Conservation (phyloP, 75 land plant species). For the Cupressus sempervirens region DNA sequence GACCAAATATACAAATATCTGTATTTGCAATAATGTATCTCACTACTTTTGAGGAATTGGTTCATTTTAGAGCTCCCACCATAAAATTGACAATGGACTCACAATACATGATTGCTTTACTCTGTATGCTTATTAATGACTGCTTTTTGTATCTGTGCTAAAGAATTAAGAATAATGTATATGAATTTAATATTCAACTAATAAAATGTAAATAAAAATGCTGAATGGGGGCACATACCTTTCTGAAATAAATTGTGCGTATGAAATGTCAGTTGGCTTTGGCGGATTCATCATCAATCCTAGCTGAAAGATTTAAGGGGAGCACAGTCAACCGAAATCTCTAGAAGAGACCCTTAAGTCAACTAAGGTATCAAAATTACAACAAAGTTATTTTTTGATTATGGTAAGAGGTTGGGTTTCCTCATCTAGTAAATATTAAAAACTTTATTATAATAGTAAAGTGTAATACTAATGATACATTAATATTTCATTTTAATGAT, state of each 20-base stretch:
- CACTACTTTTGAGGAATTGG: background rate
- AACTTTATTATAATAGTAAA: background rate
- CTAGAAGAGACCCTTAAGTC: background rate
- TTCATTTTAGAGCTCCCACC: background rate
- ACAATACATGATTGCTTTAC: background rate
- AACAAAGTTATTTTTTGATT: background rate
- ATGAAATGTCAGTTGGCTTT: slow-evolving; percentile 87
- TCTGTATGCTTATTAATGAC: background rate
- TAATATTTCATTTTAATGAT: background rate
- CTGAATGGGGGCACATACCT: slow-evolving; percentile 40
- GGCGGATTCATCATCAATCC: slow-evolving; percentile 97
- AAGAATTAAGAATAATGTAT: background rate
- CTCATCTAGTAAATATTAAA: background rate
- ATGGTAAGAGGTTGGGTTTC: background rate
- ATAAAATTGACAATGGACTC: background rate
- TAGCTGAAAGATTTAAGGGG: slow-evolving; percentile 40
- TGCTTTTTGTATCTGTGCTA: background rate
- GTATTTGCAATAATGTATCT: background rate
- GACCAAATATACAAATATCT: background rate
- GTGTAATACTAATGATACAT: background rate
- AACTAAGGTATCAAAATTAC: background rate
- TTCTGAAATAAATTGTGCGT: slow-evolving; percentile 60
- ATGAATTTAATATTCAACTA: background rate
- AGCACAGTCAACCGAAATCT: background rate
- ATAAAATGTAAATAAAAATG: slow-evolving; percentile 8